Percentiles rank a stretch among this genome's conserved stretches.
These are phyloP conservation scores for Ascochyta pisi DNA, from an alignment of 2,329 filamentous ascomycete species.

Conservation along the genomic window DNA sequence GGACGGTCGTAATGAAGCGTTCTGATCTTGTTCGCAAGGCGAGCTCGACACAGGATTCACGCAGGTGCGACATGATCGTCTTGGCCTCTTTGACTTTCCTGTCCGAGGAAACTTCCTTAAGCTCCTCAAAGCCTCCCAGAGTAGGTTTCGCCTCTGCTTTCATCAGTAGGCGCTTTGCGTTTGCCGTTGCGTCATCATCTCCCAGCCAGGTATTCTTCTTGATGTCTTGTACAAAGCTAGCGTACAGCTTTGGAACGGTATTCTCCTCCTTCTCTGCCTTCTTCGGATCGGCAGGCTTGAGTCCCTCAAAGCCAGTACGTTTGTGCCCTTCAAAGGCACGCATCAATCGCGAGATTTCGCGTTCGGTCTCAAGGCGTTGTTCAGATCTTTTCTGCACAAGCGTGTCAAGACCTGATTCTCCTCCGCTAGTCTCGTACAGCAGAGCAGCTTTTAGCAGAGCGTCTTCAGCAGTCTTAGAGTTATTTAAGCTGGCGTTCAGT, in stretches of 20 bases:
- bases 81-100: constrained; percentile 23
- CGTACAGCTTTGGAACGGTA: constrained; percentile 22
- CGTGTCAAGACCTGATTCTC: constrained; percentile 21
- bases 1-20: constrained; percentile 32
- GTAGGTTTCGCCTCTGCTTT: constrained; percentile 17
- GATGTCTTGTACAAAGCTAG: constrained; percentile 28
- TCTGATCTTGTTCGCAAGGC: constrained; percentile 25
- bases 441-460: constrained; percentile 58
- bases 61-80: constrained; percentile 26
- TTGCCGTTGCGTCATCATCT: constrained; percentile 24
- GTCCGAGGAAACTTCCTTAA: constrained; percentile 2
- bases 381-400: constrained; percentile 24
- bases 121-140: constrained; percentile 6
- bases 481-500: constrained; percentile 56
- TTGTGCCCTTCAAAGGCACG: constrained; percentile 27
- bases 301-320: constrained; percentile 2
- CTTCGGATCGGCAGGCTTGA: constrained; percentile 10
- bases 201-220: constrained; percentile 28
- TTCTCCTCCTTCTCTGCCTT: constrained; percentile 13
- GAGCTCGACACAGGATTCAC: constrained; percentile 29
- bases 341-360: constrained; percentile 23
- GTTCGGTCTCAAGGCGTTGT: constrained; percentile 21
- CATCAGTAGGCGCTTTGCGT: constrained; percentile 15
- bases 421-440: constrained; percentile 22
- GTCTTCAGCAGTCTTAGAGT: constrained; percentile 57